phyloP scores from a whole-genome alignment of 352 stramenopile genomes.

The Phytophthora citrophthora region DNA sequence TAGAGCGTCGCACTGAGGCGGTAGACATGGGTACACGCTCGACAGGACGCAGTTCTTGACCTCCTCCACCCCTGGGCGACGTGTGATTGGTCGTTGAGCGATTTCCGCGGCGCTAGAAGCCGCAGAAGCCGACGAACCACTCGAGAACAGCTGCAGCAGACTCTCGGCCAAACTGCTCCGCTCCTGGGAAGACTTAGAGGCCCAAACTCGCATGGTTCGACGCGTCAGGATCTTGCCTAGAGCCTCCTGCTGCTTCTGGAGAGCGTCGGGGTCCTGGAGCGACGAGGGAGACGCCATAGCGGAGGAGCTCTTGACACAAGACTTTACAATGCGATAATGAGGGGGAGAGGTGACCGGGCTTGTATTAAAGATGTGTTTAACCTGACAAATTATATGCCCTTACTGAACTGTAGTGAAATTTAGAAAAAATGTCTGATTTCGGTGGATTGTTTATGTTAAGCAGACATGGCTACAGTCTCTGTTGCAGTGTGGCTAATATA shows the following conservation, averaged over 20 bases:
- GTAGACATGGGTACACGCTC: conserved; percentile 55
- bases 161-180: conserved; percentile 53
- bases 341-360: conserved; percentile 22
- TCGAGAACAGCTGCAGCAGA: conserved; percentile 70
- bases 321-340: conserved; percentile 7
- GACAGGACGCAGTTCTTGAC: conserved; percentile 66
- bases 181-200: conserved; percentile 65
- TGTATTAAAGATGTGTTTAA: conserved; percentile 13
- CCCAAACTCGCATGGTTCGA: conserved; percentile 59
- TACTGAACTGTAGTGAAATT: conserved; percentile 2
- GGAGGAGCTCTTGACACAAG: not conserved
- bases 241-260: conserved; percentile 28
- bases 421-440: conserved; percentile 24
- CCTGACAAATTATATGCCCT: not conserved
- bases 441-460: conserved; percentile 8
- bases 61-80: conserved; percentile 77
- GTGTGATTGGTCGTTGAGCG: conserved; percentile 56
- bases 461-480: conserved; percentile 28
- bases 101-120: conserved; percentile 17
- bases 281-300: conserved; percentile 31
- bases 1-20: conserved; percentile 53
- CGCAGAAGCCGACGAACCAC: conserved; percentile 30
- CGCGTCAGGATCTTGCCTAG: conserved; percentile 56
- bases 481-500: conserved; percentile 19
- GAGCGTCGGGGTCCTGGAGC: not conserved